These are phyloP conservation scores for Pseudoscleropodium purum DNA, from an alignment of 225 moss, liverwort and hornwort species.

Conservation along the genomic window DNA sequence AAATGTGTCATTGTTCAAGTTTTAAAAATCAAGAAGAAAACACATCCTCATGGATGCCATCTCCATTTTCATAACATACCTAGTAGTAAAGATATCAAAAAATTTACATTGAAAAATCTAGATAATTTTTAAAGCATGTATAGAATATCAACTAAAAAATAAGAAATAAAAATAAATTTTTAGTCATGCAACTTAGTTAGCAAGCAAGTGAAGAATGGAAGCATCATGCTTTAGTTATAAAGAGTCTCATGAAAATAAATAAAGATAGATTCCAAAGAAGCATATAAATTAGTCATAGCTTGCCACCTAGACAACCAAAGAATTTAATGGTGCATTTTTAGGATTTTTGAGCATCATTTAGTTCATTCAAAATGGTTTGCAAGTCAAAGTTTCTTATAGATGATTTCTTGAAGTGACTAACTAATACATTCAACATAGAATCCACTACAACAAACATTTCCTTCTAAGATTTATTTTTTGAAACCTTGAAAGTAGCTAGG, in stretches of 20 bases:
- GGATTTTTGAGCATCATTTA: background rate
- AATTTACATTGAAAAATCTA: background rate
- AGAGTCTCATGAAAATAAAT: background rate
- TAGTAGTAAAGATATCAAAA: background rate
- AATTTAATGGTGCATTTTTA: background rate
- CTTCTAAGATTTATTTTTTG: background rate
- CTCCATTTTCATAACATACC: background rate
- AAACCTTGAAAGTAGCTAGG: fast-evolving
- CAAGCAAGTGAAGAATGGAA: background rate
- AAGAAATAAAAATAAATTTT: background rate
- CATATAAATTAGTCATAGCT: background rate
- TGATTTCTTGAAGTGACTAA: background rate
- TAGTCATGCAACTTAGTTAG: background rate
- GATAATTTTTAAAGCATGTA: background rate
- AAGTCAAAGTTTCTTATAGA: background rate
- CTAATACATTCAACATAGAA: background rate
- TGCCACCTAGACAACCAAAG: background rate
- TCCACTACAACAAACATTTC: background rate
- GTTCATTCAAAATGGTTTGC: background rate
- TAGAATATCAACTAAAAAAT: background rate
- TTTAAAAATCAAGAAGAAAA: background rate
- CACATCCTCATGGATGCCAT: background rate
- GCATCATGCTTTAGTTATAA: background rate
- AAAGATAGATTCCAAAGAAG: background rate
- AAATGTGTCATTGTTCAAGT: background rate